phyloP scores from a whole-genome alignment of 2,329 filamentous ascomycete species.

The Coniochaeta hoffmannii region DNA sequence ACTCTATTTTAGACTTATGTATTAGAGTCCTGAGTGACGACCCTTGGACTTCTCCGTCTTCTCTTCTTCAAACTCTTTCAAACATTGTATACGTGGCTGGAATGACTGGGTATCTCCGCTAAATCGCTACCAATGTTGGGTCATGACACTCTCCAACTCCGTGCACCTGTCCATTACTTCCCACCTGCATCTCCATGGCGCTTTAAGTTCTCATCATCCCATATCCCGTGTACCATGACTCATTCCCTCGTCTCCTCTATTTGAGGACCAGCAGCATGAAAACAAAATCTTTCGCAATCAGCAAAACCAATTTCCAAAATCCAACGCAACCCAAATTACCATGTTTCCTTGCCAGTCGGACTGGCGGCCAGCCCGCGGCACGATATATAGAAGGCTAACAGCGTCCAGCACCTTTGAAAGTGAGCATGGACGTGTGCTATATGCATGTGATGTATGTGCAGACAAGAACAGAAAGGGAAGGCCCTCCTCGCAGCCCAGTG shows the following conservation, averaged over 20 bases:
- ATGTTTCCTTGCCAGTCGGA: neutral
- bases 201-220: neutral
- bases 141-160: neutral
- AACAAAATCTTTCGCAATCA: neutral
- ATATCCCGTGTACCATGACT: neutral
- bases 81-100: neutral
- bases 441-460: neutral
- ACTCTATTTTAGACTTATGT: neutral
- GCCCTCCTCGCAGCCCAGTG: slow-evolving; percentile 2
- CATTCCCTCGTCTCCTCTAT: neutral
- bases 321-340: neutral
- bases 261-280: neutral
- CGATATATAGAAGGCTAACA: neutral
- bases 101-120: neutral
- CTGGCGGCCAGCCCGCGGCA: slow-evolving; percentile 1
- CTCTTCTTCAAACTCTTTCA: neutral
- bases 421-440: no score
- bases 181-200: neutral
- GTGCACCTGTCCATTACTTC: neutral
- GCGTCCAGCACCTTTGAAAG: no score
- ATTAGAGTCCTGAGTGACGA: neutral
- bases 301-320: neutral
- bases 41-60: neutral
- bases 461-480: neutral
- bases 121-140: neutral